phyloP scores from a whole-genome alignment of 176 grass and related monocot species.

The Oryza officinalis region DNA sequence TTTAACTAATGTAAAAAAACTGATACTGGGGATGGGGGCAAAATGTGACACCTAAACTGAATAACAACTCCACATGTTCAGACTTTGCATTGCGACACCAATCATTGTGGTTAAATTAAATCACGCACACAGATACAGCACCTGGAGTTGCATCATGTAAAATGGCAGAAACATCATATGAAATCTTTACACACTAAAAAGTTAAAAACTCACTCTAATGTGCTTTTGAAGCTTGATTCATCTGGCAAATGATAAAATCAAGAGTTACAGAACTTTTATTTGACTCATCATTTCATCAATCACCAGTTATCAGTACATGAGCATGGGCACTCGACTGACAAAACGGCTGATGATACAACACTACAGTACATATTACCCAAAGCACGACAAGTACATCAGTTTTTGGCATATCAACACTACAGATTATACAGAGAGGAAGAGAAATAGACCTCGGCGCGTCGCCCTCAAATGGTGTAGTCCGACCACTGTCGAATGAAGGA shows the following conservation, averaged over 20 bases:
- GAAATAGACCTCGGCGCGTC: conserved; percentile 33
- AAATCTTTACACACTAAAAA: not conserved
- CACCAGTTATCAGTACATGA: not conserved
- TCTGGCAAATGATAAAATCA: not conserved
- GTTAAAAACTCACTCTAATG: not conserved
- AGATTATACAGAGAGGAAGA: conserved; percentile 22
- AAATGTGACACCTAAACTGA: not conserved
- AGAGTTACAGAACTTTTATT: conserved; percentile 18
- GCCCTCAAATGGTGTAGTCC: conserved; percentile 75
- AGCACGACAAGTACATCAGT: conserved; percentile 1
- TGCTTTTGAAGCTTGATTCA: conserved; percentile 12
- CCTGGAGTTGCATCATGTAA: not conserved
- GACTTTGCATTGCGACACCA: not conserved
- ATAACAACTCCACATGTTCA: not conserved
- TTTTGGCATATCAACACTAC: conserved; percentile 16
- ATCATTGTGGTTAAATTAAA: conserved; percentile 11
- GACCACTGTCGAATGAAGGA: conserved; percentile 92
- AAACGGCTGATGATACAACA: conserved; percentile 29
- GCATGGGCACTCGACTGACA: not conserved
- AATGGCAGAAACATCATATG: not conserved
- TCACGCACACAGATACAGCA: not conserved
- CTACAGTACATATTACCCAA: conserved; percentile 8
- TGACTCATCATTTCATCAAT: not conserved
- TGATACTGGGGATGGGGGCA: not conserved
- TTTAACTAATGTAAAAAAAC: not conserved